A percentile compares a stretch with the other conserved stretches of the same genome.
Evolutionary conservation across 2,329 filamentous ascomycete genomes (phyloP).

Genomic region (Annulohypoxylon truncatum): DNA sequence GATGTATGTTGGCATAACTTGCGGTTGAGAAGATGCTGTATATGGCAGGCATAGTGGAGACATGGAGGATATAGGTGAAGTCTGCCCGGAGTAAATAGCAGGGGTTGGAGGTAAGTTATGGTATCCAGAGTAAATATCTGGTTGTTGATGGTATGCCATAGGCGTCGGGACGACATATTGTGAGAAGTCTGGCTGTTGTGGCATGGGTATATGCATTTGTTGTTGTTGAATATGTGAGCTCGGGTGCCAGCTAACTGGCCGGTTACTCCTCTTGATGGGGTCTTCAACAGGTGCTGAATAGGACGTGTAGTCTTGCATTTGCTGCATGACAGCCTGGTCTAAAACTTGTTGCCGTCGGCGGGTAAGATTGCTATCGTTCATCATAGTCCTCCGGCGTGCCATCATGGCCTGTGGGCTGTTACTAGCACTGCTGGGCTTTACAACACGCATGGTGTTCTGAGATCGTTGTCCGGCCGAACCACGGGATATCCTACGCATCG

Average conservation of each 20-base stretch:
- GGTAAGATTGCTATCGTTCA: slow-evolving; percentile 61
- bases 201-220: slow-evolving; percentile 52
- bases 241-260: slow-evolving; percentile 83
- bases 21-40: slow-evolving; percentile 47
- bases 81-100: slow-evolving; percentile 67
- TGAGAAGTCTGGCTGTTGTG: slow-evolving; percentile 52
- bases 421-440: slow-evolving; percentile 74
- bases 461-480: slow-evolving; percentile 62
- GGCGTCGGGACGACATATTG: slow-evolving; percentile 56
- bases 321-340: slow-evolving; percentile 58
- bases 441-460: slow-evolving; percentile 67
- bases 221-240: slow-evolving; percentile 62
- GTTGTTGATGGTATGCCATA: slow-evolving; percentile 54
- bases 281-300: slow-evolving; percentile 48
- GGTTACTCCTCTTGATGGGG: slow-evolving; percentile 56
- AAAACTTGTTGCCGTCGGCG: slow-evolving; percentile 61
- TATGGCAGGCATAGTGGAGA: slow-evolving; percentile 66
- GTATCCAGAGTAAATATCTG: slow-evolving; percentile 55
- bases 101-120: slow-evolving; percentile 64
- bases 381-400: slow-evolving; percentile 66
- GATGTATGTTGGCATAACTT: slow-evolving; percentile 55
- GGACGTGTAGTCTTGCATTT: slow-evolving; percentile 46
- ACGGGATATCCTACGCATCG: slow-evolving; percentile 61
- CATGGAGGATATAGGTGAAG: slow-evolving; percentile 66
- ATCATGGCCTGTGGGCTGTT: slow-evolving; percentile 72